Evolutionary conservation across 805 yeast species (phyloP), one percentile per base, ranked within the genome.

Genomic region (Ogataea wickerhamii): DNA sequence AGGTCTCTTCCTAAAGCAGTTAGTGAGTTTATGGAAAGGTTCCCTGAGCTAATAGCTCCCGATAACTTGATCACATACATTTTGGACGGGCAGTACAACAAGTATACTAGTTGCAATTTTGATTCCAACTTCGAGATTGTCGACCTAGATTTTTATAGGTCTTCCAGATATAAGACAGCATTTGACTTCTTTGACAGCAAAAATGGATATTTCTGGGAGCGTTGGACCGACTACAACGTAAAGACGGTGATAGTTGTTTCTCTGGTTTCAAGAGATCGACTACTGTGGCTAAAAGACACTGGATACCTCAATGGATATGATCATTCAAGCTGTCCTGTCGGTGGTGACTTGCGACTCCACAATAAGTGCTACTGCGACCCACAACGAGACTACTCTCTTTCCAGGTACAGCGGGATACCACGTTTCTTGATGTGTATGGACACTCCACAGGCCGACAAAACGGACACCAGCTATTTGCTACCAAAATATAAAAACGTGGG

Each of bases 101-200:
- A 32, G 16, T 51, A 48, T 37, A 49, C 53, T 5, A 22, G 19
- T n/a, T 76, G 82, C 55, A 80, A 75, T 47, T 74, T 76, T 50
- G 76, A 80, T 75, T 70, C 80, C 17, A 76, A 76, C 52, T 74
- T 78, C 43, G 82, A 76, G 49, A 66, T 78, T 29, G 78, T 67
- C 2, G 73, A 72, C 50, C 53, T 78, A 41, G 62, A 72, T 42
- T 75, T 76, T 47, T 70, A 68, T 52, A 55, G 80, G 36, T 60
- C 74, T 17, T 59, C 65, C 35, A 67, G 68, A 1, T 78, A 76
- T 52, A 52, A 58, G 24, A 56, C 62, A 7, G 71, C 64, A 45
- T 76, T 77, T 48, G 56, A 72, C 13, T 60, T 51, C 51, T 46
- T 76, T 35, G 81, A 76, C 51, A 43, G 55, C 22, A 48, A 69